Conservation (phyloP, 768 basidiomycete species). For the Rhodosporidiobolus odoratus region DNA sequence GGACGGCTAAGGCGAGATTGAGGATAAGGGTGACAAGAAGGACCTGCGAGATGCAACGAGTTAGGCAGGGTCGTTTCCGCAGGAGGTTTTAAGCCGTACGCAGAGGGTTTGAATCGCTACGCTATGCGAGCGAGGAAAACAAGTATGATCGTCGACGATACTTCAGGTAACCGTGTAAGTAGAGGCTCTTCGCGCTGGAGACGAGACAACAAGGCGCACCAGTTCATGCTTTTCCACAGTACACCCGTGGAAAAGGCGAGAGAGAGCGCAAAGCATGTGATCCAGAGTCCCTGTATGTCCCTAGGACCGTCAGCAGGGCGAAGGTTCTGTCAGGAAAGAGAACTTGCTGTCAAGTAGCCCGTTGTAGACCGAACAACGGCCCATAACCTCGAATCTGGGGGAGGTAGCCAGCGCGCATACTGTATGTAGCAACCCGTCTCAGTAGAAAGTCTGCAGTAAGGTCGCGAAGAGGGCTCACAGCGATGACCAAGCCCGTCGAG, state of each 20-base stretch:
- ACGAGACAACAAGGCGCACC: neutral
- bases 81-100: neutral
- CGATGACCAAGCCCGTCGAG: neutral
- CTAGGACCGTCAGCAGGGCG: too few species aligned
- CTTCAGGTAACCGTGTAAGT: neutral
- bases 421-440: too few species aligned
- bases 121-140: too few species aligned
- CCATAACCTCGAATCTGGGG: neutral
- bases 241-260: neutral
- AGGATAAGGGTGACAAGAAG: neutral
- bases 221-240: neutral
- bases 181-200: neutral
- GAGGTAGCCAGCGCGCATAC: constrained; percentile 8
- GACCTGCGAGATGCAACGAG: neutral
- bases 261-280: neutral
- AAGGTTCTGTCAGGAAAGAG: too few species aligned
- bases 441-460: neutral
- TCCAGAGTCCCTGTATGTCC: neutral
- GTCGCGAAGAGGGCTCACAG: neutral
- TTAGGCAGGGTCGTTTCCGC: neutral
- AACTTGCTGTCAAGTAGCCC: neutral
- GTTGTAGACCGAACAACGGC: neutral
- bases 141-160: neutral
- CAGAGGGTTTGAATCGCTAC: neutral
- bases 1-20: neutral